Evolutionary conservation across 2,329 filamentous ascomycete species (phyloP), one percentile per base, ranked within the genome.

Genomic region (Colletotrichum tanaceti): DNA sequence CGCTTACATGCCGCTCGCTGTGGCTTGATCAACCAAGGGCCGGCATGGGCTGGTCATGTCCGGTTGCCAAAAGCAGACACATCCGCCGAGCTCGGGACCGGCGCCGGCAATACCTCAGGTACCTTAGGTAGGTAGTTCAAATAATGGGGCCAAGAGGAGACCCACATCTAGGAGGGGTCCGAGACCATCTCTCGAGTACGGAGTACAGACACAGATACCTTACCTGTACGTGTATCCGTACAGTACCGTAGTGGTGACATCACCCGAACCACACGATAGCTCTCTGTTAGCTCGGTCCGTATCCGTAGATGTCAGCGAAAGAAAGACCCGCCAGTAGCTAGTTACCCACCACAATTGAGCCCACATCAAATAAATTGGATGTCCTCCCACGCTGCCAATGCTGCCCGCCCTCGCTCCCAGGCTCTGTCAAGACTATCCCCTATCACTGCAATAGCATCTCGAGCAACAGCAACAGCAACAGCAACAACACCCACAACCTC

Each of bases 331-430:
- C 46, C 39, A 39, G 24, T 24, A 53, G 49, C 39, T 16, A 24
- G 10, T 16, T 38, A 44, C 39, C 44, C 60, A 58, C 39, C 22
- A 13, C 50, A 46, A 60, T 60, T 50, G 43, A 58, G 18, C 35
- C 35, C 22, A n/a, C 58, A 59, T 53, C 6, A 38, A 35, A 46
- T 57, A 46, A 18, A 65, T 53, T 14, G 22, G 4, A 68, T 70
- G 67, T n/a, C 58, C 52, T 58, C 50, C 46, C 57, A 59, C 52
- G 32, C 55, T 39, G 39, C 53, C 5, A 63, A 59, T 54, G 63
- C 63, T 16, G 46, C 58, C 41, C 58, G 67, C 52, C 63, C 67
- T 32, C 52, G 58, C 22, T 60, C 66, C 20, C 63, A 70, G 58
- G 44, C 57, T 47, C 18, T 70, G n/a, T 65, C 54, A 55, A 28